Percentiles rank a stretch among this genome's conserved stretches.
Evolutionary conservation across 106 monocot species (phyloP).

Genomic region (Acorus calamus): DNA sequence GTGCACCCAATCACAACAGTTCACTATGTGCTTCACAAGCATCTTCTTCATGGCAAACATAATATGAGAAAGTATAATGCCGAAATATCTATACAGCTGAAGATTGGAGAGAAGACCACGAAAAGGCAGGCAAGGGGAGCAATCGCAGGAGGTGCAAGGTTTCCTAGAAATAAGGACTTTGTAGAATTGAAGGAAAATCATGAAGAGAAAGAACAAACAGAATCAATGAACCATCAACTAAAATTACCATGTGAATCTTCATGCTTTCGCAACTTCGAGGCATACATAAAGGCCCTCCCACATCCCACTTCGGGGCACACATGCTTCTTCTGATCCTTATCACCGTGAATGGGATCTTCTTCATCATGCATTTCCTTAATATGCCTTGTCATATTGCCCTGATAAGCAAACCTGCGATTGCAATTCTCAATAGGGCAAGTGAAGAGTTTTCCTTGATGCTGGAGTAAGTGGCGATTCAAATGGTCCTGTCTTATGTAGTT

Average conservation of each 20-base stretch:
- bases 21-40: too few relatives aligned
- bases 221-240: neutral
- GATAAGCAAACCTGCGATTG: constrained; percentile 37
- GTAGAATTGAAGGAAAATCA: too few relatives aligned
- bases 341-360: constrained; percentile 3
- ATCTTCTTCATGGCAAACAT: too few relatives aligned
- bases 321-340: constrained; percentile 25
- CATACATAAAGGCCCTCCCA: constrained; percentile 63
- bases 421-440: constrained; percentile 50
- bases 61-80: too few relatives aligned
- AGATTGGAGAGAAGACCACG: too few relatives aligned
- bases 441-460: constrained; percentile 70
- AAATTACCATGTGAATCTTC: constrained; percentile 65
- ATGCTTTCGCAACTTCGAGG: constrained; percentile 69
- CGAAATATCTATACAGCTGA: too few relatives aligned
- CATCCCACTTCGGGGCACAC: constrained; percentile 61
- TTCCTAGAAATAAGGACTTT: too few relatives aligned
- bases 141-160: too few relatives aligned
- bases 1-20: too few relatives aligned
- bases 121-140: too few relatives aligned
- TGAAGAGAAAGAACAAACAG: neutral
- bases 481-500: constrained; percentile 83
- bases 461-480: constrained; percentile 54
- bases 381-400: constrained; percentile 71
- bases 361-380: constrained; percentile 57